Conservation (phyloP, 306 rosid species). For the Hippophae gyantsensis region DNA sequence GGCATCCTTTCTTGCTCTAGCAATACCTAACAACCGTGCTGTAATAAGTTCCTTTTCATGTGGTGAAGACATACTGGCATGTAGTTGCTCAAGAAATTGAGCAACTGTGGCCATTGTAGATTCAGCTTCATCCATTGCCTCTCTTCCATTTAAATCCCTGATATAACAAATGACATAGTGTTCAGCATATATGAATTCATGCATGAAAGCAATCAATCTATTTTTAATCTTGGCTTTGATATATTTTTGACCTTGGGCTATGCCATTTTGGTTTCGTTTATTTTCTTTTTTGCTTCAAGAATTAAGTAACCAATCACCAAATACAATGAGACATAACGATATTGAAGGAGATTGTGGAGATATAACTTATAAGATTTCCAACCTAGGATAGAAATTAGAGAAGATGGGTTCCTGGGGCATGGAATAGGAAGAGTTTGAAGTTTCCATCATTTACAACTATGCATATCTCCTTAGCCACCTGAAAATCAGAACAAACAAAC, state of each 20-base stretch:
- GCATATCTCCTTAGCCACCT: slow-evolving; percentile 37
- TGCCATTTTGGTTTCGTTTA: too few species aligned
- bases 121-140: slow-evolving; percentile 64
- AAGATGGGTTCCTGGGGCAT: slow-evolving; percentile 30
- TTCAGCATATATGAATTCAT: not conserved
- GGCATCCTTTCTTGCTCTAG: slow-evolving; percentile 67
- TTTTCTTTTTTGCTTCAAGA: too few species aligned
- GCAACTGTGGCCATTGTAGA: slow-evolving; percentile 74
- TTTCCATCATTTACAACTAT: slow-evolving; percentile 46
- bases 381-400: slow-evolving; percentile 39
- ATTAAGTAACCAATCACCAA: not conserved
- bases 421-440: slow-evolving; percentile 62
- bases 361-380: slow-evolving; percentile 11
- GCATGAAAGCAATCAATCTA: not conserved
- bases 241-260: too few species aligned
- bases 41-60: slow-evolving; percentile 74
- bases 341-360: not conserved
- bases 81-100: slow-evolving; percentile 79
- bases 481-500: slow-evolving; percentile 19
- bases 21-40: slow-evolving; percentile 53
- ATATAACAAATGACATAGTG: slow-evolving; percentile 8
- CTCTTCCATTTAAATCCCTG: slow-evolving; percentile 48
- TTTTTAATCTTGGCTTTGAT: not conserved
- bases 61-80: slow-evolving; percentile 67
- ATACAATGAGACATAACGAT: not conserved